phyloP scores from a whole-genome alignment of 306 rosid species.

The Lotus japonicus region DNA sequence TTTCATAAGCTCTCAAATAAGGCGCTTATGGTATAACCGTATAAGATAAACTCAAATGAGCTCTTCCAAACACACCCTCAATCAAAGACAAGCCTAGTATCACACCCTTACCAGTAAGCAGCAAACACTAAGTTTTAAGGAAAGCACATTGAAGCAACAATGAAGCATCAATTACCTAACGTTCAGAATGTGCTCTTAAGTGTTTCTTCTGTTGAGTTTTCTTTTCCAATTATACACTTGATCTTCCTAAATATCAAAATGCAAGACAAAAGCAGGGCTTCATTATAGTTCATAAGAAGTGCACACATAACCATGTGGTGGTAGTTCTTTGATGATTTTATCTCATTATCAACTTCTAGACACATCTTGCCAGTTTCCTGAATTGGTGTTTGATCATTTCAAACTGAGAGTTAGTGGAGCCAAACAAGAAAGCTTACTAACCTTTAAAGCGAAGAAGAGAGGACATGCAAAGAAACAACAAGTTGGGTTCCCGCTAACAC shows the following conservation, averaged over 20 bases:
- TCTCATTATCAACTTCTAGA: too few relatives aligned
- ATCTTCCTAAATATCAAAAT: not conserved
- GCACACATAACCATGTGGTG: too few relatives aligned
- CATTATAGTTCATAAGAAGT: not conserved
- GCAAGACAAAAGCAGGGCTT: not conserved
- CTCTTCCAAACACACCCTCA: not conserved
- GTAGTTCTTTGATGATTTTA: too few relatives aligned
- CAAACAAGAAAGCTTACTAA: not conserved
- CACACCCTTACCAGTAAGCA: not conserved
- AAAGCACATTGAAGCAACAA: not conserved
- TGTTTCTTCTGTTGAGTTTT: not conserved
- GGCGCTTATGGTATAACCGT: too few relatives aligned
- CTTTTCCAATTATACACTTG: not conserved
- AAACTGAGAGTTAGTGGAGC: not conserved
- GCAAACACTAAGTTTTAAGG: not conserved
- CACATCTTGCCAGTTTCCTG: too few relatives aligned
- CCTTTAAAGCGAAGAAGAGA: not conserved
- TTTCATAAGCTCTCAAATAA: too few relatives aligned
- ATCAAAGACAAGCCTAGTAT: not conserved
- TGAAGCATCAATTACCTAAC: not conserved
- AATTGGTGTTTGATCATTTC: not conserved
- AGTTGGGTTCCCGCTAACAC: not conserved
- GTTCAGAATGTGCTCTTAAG: slow-evolving; percentile 1
- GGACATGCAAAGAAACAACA: too few relatives aligned
- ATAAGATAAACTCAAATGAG: too few relatives aligned